Evolutionary conservation across 441 rosid species (phyloP).

Genomic region (Dalechampia spathulata): DNA sequence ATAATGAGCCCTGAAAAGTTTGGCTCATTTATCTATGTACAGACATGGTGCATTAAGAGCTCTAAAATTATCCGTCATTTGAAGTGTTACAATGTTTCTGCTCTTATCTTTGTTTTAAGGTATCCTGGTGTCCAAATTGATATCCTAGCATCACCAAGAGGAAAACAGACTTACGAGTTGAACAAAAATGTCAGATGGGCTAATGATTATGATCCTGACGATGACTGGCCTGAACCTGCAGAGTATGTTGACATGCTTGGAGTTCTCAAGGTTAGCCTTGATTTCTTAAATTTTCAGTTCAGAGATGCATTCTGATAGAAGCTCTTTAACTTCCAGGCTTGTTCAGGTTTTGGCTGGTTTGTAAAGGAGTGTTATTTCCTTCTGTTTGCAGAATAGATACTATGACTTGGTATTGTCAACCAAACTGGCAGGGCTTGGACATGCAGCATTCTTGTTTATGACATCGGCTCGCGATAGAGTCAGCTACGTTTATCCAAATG

Average conservation of each 20-base stretch:
- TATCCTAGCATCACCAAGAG: constrained; percentile 61
- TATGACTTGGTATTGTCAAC: constrained; percentile 90
- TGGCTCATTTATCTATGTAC: too few relatives aligned
- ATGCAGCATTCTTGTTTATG: constrained; percentile 84
- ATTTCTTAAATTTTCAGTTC: background rate
- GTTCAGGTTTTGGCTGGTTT: constrained; percentile 6
- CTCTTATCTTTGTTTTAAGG: constrained; percentile 25
- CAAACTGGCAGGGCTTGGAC: constrained; percentile 84
- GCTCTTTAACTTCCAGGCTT: constrained; percentile 8
- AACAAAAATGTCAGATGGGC: constrained; percentile 98
- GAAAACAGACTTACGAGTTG: constrained; percentile 83
- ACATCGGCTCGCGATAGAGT: constrained; percentile 76
- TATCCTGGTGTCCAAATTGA: constrained; percentile 89
- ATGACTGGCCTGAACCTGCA: constrained; percentile 84
- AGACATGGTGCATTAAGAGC: too few relatives aligned
- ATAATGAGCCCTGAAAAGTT: too few relatives aligned
- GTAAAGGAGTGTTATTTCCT: background rate
- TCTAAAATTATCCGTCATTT: background rate
- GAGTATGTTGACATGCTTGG: constrained; percentile 82
- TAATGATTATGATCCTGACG: constrained; percentile 67
- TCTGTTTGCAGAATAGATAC: constrained; percentile 62
- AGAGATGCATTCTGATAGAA: background rate
- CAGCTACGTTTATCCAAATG: constrained; percentile 85
- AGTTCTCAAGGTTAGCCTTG: constrained; percentile 51
- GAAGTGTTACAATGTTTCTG: background rate